Evolutionary conservation across 2,329 filamentous ascomycete genomes (phyloP), one percentile per base, ranked within the genome.

Genomic region (Phialophora verrucosa): DNA sequence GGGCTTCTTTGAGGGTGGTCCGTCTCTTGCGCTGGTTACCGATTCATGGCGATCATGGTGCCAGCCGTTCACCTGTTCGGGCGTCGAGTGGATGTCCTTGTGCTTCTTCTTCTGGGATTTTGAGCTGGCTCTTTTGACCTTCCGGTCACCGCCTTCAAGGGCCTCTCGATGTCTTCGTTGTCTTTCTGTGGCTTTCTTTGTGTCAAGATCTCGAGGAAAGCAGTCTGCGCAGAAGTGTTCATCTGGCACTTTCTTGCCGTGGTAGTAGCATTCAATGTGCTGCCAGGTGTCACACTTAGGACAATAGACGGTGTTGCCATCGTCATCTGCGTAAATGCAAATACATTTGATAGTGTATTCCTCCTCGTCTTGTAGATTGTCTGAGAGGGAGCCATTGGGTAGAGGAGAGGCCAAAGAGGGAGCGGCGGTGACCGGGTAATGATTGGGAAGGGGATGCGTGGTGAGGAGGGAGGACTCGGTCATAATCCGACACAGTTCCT

Each of bases 241-340:
- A 85, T 83, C 90, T 79, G 78, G 93, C 80, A 81, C 91, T 85
- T 83, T 91, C 84, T 78, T 88, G 85, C 76, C 86, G 73, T 92
- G 91, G 77, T 98, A 98, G 81, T 96, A 98, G 81, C 95, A 99
- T 77, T 93, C 90, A 74, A 97, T 96, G 80, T 99, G 95, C 80
- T 99, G 95, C 95, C 95, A 99, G 58, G 93, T 95, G 77, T 97
- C 91, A 84, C 95, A 99, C 66, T 85, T 87, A 77, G 98, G 95
- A 84, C 95, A 99, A 79, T 93, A 92, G 69, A 99, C 96, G 67
- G 95, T 99, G 79, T 92, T 94, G 80, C 95, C 95, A 83, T 99
- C 95, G 84, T 99, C 95, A 82, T 96, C 93, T 78, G 88, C 83
- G 79, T 91, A 97, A 78, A 89, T 89, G 82, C 95, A 99, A 74